A percentile compares a stretch with the other conserved stretches of the same genome.
Conservation (phyloP, 305 asterid species). For the Plantago coronopus region DNA sequence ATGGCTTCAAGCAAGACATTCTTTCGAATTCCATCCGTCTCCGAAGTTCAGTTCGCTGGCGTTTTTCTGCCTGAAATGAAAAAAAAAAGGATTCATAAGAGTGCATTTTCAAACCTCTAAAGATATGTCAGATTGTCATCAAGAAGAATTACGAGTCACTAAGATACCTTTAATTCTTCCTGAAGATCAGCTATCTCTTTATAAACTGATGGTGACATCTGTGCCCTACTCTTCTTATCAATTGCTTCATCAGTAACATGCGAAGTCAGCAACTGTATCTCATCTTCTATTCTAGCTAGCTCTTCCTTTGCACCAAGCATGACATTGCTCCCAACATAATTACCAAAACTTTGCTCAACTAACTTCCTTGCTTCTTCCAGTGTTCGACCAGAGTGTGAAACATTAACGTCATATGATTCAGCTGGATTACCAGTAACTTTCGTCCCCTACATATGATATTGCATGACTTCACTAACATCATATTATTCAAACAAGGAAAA, state of each 20-base stretch:
- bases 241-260: slow-evolving; percentile 90
- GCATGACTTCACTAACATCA: slow-evolving; percentile 21
- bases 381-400: slow-evolving; percentile 70
- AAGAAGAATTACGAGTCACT: slow-evolving; percentile 24
- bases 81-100: slow-evolving; percentile 4
- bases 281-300: slow-evolving; percentile 74
- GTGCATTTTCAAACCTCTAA: not conserved
- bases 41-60: slow-evolving; percentile 61
- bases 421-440: slow-evolving; percentile 60
- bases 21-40: slow-evolving; percentile 83
- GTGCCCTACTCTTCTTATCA: slow-evolving; percentile 66
- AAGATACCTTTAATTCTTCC: slow-evolving; percentile 76
- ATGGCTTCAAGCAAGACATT: slow-evolving; percentile 63
- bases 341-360: slow-evolving; percentile 98
- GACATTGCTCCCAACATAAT: slow-evolving; percentile 97
- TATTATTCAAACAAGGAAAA: not conserved
- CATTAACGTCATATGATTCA: slow-evolving; percentile 50
- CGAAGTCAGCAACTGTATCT: slow-evolving; percentile 66
- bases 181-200: slow-evolving; percentile 81
- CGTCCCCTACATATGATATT: slow-evolving; percentile 66
- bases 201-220: slow-evolving; percentile 61
- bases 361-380: slow-evolving; percentile 94
- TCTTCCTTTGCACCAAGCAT: slow-evolving; percentile 97
- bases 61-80: slow-evolving; percentile 68
- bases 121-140: too few relatives aligned